These are phyloP conservation scores for Chaetoceros muelleri DNA, from an alignment of 108 stramenopile genomes.

Conservation along the genomic window DNA sequence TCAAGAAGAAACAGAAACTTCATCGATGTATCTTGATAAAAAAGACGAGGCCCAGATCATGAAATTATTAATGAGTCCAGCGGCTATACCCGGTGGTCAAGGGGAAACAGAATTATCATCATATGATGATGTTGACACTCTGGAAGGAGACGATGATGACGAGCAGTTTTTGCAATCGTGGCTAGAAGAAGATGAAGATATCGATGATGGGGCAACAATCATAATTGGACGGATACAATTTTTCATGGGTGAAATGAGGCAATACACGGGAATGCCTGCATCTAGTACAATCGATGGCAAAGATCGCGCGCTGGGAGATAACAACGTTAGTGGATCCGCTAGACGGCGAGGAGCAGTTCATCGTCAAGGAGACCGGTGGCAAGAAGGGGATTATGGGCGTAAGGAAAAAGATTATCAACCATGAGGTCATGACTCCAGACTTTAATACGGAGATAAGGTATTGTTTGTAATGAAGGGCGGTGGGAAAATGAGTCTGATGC, in stretches of 20 bases:
- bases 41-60: slow-evolving; percentile 6
- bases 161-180: slow-evolving; percentile 33
- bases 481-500: too few relatives aligned
- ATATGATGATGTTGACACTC: neutral
- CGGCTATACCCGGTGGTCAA: neutral
- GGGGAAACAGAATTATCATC: neutral
- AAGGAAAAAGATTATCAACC: slow-evolving; percentile 16
- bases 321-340: slow-evolving; percentile 39
- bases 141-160: slow-evolving; percentile 16
- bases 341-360: slow-evolving; percentile 32
- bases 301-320: slow-evolving; percentile 39
- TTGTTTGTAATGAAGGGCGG: too few relatives aligned
- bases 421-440: neutral
- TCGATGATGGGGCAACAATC: slow-evolving; percentile 62
- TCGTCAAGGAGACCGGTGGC: slow-evolving; percentile 20
- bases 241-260: slow-evolving; percentile 64
- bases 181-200: slow-evolving; percentile 48
- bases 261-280: slow-evolving; percentile 74
- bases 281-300: slow-evolving; percentile 49
- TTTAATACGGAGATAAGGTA: too few relatives aligned
- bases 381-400: slow-evolving; percentile 28
- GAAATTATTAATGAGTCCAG: slow-evolving; percentile 1
- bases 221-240: slow-evolving; percentile 69
- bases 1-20: slow-evolving; percentile 23
- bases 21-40: slow-evolving; percentile 14